phyloP scores from a whole-genome alignment of 2,329 filamentous ascomycete genomes.

The Calonectria hongkongensis region DNA sequence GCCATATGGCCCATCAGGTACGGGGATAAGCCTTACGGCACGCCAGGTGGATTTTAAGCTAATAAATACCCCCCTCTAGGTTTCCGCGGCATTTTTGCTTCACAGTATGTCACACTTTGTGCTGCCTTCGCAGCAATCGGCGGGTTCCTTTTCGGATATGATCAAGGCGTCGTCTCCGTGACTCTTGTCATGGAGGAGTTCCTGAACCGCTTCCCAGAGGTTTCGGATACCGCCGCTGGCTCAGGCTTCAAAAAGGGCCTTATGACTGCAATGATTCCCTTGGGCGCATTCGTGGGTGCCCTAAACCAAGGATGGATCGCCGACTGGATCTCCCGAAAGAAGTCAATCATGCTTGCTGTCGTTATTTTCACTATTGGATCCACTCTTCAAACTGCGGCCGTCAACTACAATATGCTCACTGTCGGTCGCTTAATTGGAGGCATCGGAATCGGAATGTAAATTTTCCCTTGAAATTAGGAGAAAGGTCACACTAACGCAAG shows the following conservation, averaged over 20 bases:
- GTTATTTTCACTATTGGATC: neutral
- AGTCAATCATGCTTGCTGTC: neutral
- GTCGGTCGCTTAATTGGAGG: neutral
- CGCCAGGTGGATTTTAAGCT: neutral
- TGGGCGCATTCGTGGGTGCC: neutral
- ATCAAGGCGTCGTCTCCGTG: slow-evolving; percentile 2
- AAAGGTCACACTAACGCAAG: neutral
- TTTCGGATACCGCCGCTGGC: neutral
- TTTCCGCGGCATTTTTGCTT: neutral
- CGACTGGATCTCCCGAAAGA: slow-evolving; percentile 5
- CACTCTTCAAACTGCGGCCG: neutral
- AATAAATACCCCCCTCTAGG: neutral
- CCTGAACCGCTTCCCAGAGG: slow-evolving; percentile 6
- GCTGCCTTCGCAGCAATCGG: slow-evolving; percentile 8
- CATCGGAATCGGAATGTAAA: slow-evolving; percentile 4
- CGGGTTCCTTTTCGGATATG: slow-evolving; percentile 1
- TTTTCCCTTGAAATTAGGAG: neutral
- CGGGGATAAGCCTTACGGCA: neutral
- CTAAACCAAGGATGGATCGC: slow-evolving; percentile 9
- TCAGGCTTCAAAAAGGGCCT: slow-evolving; percentile 8
- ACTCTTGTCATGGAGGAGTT: slow-evolving; percentile 1
- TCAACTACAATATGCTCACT: slow-evolving; percentile 1
- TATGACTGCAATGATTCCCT: slow-evolving; percentile 15
- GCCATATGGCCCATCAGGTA: neutral
- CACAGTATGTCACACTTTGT: slow-evolving; percentile 1